Evolutionary conservation across 2,329 filamentous ascomycete genomes (phyloP), one percentile per base, ranked within the genome.

Genomic region (Colletotrichum nymphaeae): DNA sequence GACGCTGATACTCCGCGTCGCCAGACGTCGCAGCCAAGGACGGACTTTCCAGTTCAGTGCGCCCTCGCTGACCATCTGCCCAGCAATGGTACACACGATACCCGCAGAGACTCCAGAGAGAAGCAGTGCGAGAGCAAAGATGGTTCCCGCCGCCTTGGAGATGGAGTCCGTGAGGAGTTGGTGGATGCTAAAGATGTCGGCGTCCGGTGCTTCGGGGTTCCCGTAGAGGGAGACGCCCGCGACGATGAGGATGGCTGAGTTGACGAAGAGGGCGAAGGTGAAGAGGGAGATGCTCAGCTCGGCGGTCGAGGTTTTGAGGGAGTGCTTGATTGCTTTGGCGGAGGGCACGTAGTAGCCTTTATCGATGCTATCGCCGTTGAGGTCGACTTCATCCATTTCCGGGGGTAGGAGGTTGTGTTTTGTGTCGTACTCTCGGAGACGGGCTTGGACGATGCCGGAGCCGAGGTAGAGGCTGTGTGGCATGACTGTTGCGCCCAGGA

Each of bases 41-140:
- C 87, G 87, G 37, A 95, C 82, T 5, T 84, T 90, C 93, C 94
- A 95, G 59, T 91, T 90, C 57, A 97, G 81, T 74, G 95, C 94
- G 7, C 95, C 95, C 81, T 97, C 95, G 75, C 91, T 92, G 26
- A 97, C 93, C 92, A 97, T 97, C 81, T 97, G 95, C 0, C 95
- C 95, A 0, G 95, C 90, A 76, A 97, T 97, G 1, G 95, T 97
- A 84, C 95, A 97, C 2, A 97, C 93, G 46, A 97, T 94, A 6
- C 95, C 95, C 0, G 95, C 95, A 0, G 92, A 94, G 14, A 94
- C 89, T 9, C 95, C 95, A 0, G 93, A 95, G 0, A 97, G 89
- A 0, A 97, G 88, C 1, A 97, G 85, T 0, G 95, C 94, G 2
- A 97, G 86, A 0, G 94, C 94, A 75, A 97, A 97, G n/a, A 97